Evolutionary conservation across 169 alveolate species (phyloP).

Genomic region (Perkinsus chesapeaki): DNA sequence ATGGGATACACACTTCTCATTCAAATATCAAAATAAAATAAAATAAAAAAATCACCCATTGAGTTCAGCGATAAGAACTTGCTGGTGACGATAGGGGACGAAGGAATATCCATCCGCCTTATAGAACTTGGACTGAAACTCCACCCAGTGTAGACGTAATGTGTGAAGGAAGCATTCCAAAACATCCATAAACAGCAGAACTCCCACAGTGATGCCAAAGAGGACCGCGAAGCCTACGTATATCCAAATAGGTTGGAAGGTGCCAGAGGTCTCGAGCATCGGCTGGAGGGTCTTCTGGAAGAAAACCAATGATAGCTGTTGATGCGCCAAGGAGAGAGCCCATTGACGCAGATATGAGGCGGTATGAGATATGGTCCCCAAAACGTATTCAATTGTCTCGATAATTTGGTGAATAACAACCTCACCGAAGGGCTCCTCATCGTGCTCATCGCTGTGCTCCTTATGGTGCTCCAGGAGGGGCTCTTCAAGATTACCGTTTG

Average conservation of each 20-base stretch:
- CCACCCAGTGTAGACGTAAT: slow-evolving; percentile 99
- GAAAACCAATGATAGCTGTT: slow-evolving; percentile 81
- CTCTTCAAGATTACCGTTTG: slow-evolving; percentile 43
- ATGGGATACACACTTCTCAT: too few relatives aligned
- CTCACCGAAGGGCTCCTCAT: slow-evolving; percentile 40
- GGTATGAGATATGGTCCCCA: slow-evolving; percentile 95
- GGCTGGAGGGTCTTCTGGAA: slow-evolving; percentile 65
- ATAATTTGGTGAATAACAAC: slow-evolving; percentile 61
- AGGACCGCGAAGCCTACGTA: slow-evolving; percentile 67
- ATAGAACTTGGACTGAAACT: slow-evolving; percentile 97
- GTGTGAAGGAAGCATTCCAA: slow-evolving; percentile 98
- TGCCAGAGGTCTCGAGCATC: slow-evolving; percentile 23
- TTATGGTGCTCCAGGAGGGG: slow-evolving; percentile 42
- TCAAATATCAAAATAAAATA: slow-evolving; percentile 26
- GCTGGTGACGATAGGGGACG: slow-evolving; percentile 62
- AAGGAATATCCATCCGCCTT: slow-evolving; percentile 95
- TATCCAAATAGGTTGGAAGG: slow-evolving; percentile 36
- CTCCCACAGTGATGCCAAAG: slow-evolving; percentile 86
- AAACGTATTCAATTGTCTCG: slow-evolving; percentile 97
- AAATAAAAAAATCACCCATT: slow-evolving; percentile 25
- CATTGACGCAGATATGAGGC: slow-evolving; percentile 98
- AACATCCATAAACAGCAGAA: slow-evolving; percentile 95
- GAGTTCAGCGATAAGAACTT: slow-evolving; percentile 33
- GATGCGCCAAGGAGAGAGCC: slow-evolving; percentile 99
- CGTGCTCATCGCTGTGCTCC: slow-evolving; percentile 26